Base-by-base conservation (phyloP, 257 asterid species). In the Fraxinus quadrangulata region DNA sequence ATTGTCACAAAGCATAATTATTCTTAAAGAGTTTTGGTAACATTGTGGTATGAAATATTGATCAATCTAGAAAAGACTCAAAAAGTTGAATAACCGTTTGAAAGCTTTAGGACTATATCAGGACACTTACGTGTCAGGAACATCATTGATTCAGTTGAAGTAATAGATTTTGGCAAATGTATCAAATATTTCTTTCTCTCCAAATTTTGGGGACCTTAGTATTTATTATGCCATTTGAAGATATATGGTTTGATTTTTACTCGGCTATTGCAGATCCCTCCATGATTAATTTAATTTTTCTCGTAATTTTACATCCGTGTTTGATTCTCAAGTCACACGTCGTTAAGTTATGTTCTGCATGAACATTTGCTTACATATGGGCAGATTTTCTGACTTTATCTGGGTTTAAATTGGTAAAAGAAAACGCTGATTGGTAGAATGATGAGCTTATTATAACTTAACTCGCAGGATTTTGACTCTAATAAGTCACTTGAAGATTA, bases 381-480 rank as follows among this genome's bases (percentile, higher is more conserved):
- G 3, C 11, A 54, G 24, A 54, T 6, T n/a, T 54, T 3, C 65
- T 54, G 24, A 54, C 24, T 17, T 54, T 4, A 54, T 54, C 40
- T 31, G 40, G 3, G 24, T 54, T 54, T 6, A 54, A 54, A 54
- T 54, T 7, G 26, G 65, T 54, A 54, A n/a, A 54, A 16, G 34
- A 37, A 19, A 6, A 16, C 0, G 69, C 12, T 63, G 69, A 24
- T 63, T 8, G 36, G 14, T 8, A 10, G 69, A 63, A 63, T 63
- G 34, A 11, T 75, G 36, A 65, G 24, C 59, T 24, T 75, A 16
- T 17, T 61, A 7, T 75, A 34, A 37, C 70, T 30, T 30, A 77
- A 78, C 71, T 67, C 83, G 84, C 87, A 91, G 97, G 93, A 81
- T 56, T 75, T 79, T 36, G 80, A 51, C 23, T 63, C 30, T 19